Percentiles rank a stretch among this genome's conserved stretches.
phyloP scores from a whole-genome alignment of 768 basidiomycete species.

The Nidularia pulvinata region DNA sequence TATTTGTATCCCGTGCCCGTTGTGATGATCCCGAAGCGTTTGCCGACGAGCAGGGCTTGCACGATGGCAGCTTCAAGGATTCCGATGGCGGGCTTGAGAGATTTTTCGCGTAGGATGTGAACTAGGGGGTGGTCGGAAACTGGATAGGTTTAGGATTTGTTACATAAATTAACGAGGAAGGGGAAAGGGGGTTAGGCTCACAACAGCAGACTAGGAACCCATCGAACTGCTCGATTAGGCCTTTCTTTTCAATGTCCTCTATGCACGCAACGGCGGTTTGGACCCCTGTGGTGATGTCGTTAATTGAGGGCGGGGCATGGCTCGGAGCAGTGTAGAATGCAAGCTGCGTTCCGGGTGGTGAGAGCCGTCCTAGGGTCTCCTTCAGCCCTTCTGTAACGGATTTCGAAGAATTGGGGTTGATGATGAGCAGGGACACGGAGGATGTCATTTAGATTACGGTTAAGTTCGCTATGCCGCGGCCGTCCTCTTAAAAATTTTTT shows the following conservation, averaged over 20 bases:
- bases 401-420: slow-evolving; percentile 33
- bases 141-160: slow-evolving; percentile 6
- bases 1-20: slow-evolving; percentile 31
- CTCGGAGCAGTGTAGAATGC: slow-evolving; percentile 29
- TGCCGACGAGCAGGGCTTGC: slow-evolving; percentile 27
- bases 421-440: slow-evolving; percentile 21
- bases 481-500: no score
- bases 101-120: slow-evolving; percentile 26
- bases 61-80: slow-evolving; percentile 32
- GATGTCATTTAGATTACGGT: no score
- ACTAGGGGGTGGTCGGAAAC: slow-evolving; percentile 35
- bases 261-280: slow-evolving; percentile 26
- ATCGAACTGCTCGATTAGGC: slow-evolving; percentile 23
- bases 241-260: slow-evolving; percentile 18
- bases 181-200: slow-evolving; percentile 9
- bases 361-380: slow-evolving; percentile 12
- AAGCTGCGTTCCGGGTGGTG: slow-evolving; percentile 22
- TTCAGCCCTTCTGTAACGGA: slow-evolving; percentile 29
- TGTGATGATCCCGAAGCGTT: slow-evolving; percentile 34
- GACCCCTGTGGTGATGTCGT: slow-evolving; percentile 24
- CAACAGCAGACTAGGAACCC: slow-evolving; percentile 38
- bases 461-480: no score
- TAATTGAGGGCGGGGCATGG: slow-evolving; percentile 27
- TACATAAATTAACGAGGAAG: background rate
- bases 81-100: slow-evolving; percentile 27